Conservation (phyloP, 2,329 filamentous ascomycete species). For the Fusarium pilosicola region DNA sequence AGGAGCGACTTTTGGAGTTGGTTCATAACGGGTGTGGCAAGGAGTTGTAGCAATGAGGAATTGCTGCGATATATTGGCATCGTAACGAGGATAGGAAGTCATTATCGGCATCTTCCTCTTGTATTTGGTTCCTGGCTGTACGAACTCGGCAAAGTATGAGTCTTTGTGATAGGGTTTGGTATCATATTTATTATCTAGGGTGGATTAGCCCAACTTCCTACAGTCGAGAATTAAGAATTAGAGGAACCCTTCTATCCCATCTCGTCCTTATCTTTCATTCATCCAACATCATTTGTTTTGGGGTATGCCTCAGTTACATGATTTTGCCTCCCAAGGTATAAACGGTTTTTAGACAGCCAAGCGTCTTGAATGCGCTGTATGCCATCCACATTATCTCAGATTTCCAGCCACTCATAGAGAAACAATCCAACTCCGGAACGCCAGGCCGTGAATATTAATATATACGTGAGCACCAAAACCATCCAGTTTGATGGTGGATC, state of each 20-base stretch:
- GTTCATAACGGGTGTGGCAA: slow-evolving; percentile 1
- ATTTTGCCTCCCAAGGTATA: slow-evolving; percentile 9
- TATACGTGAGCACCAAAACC: slow-evolving; percentile 23
- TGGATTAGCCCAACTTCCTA: slow-evolving; percentile 17
- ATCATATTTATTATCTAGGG: slow-evolving; percentile 23
- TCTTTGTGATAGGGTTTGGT: slow-evolving; percentile 2
- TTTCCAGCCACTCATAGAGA: not conserved
- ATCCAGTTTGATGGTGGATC: not conserved
- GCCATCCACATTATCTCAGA: slow-evolving; percentile 30
- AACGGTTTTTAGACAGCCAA: not conserved
- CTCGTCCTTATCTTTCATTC: slow-evolving; percentile 14
- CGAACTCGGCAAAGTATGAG: not conserved
- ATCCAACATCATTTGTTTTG: slow-evolving; percentile 19
- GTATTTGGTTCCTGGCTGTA: not conserved
- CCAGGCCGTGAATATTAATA: slow-evolving; percentile 43
- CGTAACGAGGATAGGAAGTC: slow-evolving; percentile 37
- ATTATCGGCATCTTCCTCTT: slow-evolving; percentile 11
- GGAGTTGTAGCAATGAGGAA: slow-evolving; percentile 3
- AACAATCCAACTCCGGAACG: slow-evolving; percentile 38
- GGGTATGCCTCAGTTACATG: slow-evolving; percentile 10
- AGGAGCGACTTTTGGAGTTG: slow-evolving; percentile 10
- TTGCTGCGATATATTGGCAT: slow-evolving; percentile 27
- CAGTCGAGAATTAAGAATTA: slow-evolving; percentile 25
- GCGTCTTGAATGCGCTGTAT: not conserved
- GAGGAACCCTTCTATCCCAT: slow-evolving; percentile 18